These are phyloP conservation scores for Nakazawaea sp. DNA, from an alignment of 805 yeast genomes.

Conservation along the genomic window DNA sequence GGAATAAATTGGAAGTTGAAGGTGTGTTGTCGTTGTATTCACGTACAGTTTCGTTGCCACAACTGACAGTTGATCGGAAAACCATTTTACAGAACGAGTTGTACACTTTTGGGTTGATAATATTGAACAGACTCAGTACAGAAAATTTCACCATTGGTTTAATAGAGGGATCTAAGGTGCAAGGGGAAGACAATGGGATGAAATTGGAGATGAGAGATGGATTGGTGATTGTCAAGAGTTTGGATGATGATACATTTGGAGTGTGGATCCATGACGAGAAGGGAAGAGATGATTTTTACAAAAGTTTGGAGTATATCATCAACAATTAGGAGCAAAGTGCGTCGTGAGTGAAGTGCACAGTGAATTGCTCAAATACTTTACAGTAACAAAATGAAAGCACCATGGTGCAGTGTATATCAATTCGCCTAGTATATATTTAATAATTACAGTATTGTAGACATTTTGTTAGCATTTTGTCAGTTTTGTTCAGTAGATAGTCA, in stretches of 20 bases:
- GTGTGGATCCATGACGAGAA: constrained; percentile 69
- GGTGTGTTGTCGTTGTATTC: constrained; percentile 66
- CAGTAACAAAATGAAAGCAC: too few relatives aligned
- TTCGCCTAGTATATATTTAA: too few relatives aligned
- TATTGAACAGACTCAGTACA: constrained; percentile 62
- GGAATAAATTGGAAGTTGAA: constrained; percentile 65
- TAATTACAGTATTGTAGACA: too few relatives aligned
- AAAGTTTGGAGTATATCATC: constrained; percentile 25
- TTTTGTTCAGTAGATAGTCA: too few relatives aligned
- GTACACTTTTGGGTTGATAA: constrained; percentile 62
- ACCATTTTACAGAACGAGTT: constrained; percentile 30
- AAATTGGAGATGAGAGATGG: constrained; percentile 65
- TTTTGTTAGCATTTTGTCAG: background rate
- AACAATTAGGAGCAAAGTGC: background rate
- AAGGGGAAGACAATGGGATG: constrained; percentile 32
- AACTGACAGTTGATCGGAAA: constrained; percentile 9
- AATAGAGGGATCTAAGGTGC: constrained; percentile 30
- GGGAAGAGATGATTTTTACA: constrained; percentile 55
- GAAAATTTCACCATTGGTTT: constrained; percentile 70
- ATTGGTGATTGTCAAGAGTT: constrained; percentile 60
- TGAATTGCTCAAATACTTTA: too few relatives aligned
- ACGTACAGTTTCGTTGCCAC: constrained; percentile 26
- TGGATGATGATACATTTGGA: constrained; percentile 67
- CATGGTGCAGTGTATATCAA: too few relatives aligned
- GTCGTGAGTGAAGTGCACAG: too few relatives aligned